Base-by-base conservation (phyloP, 2,329 filamentous ascomycete species). In the Didymellaceae sp. region DNA sequence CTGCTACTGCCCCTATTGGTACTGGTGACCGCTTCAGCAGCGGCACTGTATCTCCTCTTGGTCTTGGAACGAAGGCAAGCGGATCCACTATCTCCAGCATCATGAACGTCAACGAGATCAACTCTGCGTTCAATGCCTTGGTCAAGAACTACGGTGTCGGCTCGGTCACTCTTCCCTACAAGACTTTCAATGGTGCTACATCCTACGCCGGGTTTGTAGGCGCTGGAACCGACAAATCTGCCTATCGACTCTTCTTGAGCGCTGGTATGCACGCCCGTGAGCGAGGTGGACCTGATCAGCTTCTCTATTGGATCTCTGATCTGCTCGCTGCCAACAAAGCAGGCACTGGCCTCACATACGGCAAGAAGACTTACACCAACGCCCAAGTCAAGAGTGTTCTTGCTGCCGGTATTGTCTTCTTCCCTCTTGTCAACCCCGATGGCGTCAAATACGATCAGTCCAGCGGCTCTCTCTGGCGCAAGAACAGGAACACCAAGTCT, bases 271-370 rank as follows among this genome's bases (percentile, higher is more conserved):
- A 85, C 58, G 80, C 82, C 7, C 80, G 83, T 16, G 83, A 86
- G 68, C 78, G 83, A 14, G 82, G 82, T n/a, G 80, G 78, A 0
- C 76, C 82, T 0, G 83, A 86, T 61, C 76, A 80, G 51, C 71
- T 85, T 8, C 70, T 85, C 33, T 83, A 83, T 71, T 85, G 83
- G 66, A 73, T 84, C 22, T 72, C 80, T 0, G 83, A 86, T 61
- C 73, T 86, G 4, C 75, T 86, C 3, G 76, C 77, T 37, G 83
- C 83, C 14, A 75, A 79, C 56, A 75, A 78, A 59, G 70, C 75
- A 25, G 74, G 76, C 17, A 74, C 71, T 3, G 82, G 82, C 6
- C 62, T 86, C 8, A 74, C 68, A 2, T 86, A 82, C 57, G 82
- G 81, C 35, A 72, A 69, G 45, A 77, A 79, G 55, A 74, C 71